Evolutionary conservation across 306 rosid genomes (phyloP).

Genomic region (Trichosanthes truncata): DNA sequence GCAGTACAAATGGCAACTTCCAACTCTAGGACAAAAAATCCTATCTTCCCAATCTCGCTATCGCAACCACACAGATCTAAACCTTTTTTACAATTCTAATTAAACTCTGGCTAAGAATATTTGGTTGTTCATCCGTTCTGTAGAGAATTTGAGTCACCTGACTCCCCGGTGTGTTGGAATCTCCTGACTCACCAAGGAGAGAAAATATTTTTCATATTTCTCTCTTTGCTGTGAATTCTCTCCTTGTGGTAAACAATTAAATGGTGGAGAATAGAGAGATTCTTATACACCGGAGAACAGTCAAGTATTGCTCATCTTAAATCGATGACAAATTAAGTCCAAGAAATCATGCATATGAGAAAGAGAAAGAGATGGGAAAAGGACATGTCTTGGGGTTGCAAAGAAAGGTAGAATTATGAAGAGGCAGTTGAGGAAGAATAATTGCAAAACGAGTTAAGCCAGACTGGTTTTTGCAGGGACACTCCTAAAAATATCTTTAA

Average conservation of each 20-base stretch:
- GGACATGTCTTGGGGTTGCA: slow-evolving; percentile 39
- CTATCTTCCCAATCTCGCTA: not conserved
- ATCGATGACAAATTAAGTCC: slow-evolving; percentile 4
- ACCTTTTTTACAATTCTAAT: too few relatives aligned
- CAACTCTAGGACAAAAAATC: not conserved
- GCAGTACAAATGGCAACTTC: not conserved
- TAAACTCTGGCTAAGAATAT: too few relatives aligned
- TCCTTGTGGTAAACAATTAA: too few relatives aligned
- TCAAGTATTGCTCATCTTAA: not conserved
- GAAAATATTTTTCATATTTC: too few relatives aligned
- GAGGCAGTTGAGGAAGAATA: slow-evolving; percentile 35
- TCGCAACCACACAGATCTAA: too few relatives aligned
- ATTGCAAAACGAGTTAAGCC: slow-evolving; percentile 49
- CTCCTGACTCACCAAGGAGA: too few relatives aligned
- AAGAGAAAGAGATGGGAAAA: slow-evolving; percentile 23
- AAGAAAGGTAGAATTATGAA: slow-evolving; percentile 39
- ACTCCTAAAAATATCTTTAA: slow-evolving; percentile 5
- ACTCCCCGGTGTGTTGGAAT: too few relatives aligned
- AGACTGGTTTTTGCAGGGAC: slow-evolving; percentile 17
- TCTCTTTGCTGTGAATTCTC: too few relatives aligned
- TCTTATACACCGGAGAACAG: too few relatives aligned
- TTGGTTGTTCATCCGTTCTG: too few relatives aligned
- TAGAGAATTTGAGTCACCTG: too few relatives aligned
- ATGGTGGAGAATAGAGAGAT: too few relatives aligned
- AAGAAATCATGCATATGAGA: slow-evolving; percentile 21